phyloP scores from a whole-genome alignment of 805 yeast species.

The Pichia insulana region DNA sequence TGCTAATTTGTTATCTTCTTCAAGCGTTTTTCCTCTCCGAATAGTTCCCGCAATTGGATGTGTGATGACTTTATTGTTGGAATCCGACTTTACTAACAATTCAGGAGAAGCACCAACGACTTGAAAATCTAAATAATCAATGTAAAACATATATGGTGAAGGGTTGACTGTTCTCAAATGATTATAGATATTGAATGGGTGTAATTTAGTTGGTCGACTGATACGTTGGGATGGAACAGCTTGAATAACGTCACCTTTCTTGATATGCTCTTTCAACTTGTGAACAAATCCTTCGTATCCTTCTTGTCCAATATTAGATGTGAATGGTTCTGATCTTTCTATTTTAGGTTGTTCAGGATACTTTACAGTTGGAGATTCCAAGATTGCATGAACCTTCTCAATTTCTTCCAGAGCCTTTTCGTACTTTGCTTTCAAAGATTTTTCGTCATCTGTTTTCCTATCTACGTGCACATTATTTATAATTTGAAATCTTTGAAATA shows the following conservation, averaged over 20 bases:
- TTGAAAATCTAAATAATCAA: constrained; percentile 87
- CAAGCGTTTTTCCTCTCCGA: constrained; percentile 78
- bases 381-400: constrained; percentile 39
- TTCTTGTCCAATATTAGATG: constrained; percentile 85
- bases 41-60: constrained; percentile 99
- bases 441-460: constrained; percentile 21
- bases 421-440: constrained; percentile 37
- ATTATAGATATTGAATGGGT: constrained; percentile 93
- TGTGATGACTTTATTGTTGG: constrained; percentile 65
- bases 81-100: constrained; percentile 74
- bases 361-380: constrained; percentile 36
- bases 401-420: constrained; percentile 50
- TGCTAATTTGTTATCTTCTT: constrained; percentile 86
- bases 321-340: constrained; percentile 54
- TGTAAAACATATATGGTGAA: constrained; percentile 91
- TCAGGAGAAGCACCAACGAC: constrained; percentile 98
- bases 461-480: constrained; percentile 65
- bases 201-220: constrained; percentile 88
- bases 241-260: constrained; percentile 90
- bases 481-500: constrained; percentile 85
- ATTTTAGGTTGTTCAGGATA: constrained; percentile 74
- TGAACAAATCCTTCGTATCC: constrained; percentile 85
- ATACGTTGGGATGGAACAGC: constrained; percentile 98
- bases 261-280: constrained; percentile 68
- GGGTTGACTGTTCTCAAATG: constrained; percentile 95